Evolutionary conservation across 192 early-diverging fungal species (phyloP).

Genomic region (Irineochytrium annulatum): DNA sequence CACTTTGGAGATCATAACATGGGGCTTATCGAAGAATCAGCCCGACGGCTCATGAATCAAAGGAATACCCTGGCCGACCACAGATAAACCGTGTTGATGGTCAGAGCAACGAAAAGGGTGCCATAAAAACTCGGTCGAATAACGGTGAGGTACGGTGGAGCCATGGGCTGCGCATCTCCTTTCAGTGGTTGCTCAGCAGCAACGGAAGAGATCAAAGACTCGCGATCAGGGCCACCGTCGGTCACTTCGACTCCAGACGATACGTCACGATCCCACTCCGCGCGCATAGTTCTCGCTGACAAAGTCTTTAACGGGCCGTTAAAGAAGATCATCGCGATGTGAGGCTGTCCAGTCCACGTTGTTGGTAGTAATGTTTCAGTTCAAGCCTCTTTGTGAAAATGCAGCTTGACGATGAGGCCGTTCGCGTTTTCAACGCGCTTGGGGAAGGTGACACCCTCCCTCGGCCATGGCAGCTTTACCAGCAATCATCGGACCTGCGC

Average conservation of each 20-base stretch:
- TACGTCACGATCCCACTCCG: not conserved
- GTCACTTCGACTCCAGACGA: not conserved
- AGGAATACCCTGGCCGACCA: conserved; percentile 61
- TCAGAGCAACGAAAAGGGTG: conserved; percentile 53
- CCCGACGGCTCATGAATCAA: not conserved
- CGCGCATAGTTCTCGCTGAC: not conserved
- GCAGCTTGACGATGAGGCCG: too few relatives aligned
- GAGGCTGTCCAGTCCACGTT: too few relatives aligned
- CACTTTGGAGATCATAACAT: conserved; percentile 59
- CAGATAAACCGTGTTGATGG: conserved; percentile 55
- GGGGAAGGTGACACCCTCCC: too few relatives aligned
- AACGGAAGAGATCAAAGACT: too few relatives aligned
- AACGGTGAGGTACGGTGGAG: not conserved
- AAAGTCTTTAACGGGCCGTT: not conserved
- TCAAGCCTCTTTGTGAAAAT: too few relatives aligned
- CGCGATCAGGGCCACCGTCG: too few relatives aligned
- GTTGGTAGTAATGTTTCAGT: too few relatives aligned
- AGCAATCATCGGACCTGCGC: too few relatives aligned
- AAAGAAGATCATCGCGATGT: conserved; percentile 2
- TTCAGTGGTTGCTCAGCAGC: too few relatives aligned
- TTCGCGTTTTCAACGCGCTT: too few relatives aligned
- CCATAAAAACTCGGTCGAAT: not conserved
- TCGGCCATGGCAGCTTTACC: too few relatives aligned
- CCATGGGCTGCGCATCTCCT: not conserved
- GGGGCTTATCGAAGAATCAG: conserved; percentile 45